phyloP scores from a whole-genome alignment of 139 green algal species.

The Picochlorum sp. region DNA sequence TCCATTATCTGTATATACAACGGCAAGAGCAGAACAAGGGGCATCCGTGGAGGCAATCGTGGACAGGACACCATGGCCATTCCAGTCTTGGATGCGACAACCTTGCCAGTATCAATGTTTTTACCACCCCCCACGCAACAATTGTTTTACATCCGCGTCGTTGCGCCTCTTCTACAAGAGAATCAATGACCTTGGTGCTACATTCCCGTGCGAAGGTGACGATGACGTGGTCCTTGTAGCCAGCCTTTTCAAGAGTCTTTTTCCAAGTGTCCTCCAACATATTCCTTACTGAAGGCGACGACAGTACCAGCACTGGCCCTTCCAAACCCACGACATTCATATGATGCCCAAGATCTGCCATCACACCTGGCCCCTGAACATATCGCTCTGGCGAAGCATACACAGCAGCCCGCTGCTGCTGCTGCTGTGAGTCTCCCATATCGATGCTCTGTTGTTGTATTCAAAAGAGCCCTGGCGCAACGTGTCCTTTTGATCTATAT shows the following conservation, averaged over 20 bases:
- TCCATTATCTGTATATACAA: constrained; percentile 17
- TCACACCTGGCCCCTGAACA: constrained; percentile 3
- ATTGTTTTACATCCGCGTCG: not conserved
- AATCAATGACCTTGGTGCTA: constrained; percentile 10
- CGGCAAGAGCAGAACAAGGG: constrained; percentile 17
- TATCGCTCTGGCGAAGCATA: constrained; percentile 9
- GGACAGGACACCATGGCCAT: constrained; percentile 6
- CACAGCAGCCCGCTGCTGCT: not conserved
- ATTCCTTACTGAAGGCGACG: no score
- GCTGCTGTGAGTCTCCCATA: no score
- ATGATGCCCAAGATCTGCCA: constrained; percentile 2
- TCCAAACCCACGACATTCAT: not conserved
- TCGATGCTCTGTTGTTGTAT: no score
- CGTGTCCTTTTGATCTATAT: no score
- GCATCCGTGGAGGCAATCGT: constrained; percentile 16
- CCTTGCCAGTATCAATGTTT: constrained; percentile 9
- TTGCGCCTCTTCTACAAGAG: not conserved
- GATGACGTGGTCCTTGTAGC: constrained; percentile 6
- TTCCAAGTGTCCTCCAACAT: constrained; percentile 7
- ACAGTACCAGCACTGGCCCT: not conserved
- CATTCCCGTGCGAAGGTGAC: constrained; percentile 14
- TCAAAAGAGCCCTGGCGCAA: no score
- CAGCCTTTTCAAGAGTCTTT: not conserved
- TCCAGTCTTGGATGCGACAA: not conserved
- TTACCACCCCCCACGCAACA: constrained; percentile 15